Conservation (phyloP, 2,329 filamentous ascomycete species). For the Fonsecaea monophora region DNA sequence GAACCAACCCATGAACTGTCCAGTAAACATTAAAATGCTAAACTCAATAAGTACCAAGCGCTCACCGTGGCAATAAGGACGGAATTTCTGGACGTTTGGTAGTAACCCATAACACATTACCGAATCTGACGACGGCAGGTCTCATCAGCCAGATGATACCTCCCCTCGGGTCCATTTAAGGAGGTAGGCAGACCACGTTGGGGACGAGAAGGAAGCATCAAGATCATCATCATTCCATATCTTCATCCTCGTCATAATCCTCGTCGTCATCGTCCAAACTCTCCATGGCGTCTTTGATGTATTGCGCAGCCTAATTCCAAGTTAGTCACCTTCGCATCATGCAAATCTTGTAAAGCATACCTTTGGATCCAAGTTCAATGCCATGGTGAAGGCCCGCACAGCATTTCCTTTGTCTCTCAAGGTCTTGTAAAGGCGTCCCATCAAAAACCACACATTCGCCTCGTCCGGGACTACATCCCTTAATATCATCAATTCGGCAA, state of each 20-base stretch:
- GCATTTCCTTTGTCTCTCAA: constrained; percentile 70
- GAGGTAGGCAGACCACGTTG: background rate
- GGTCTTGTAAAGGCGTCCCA: constrained; percentile 71
- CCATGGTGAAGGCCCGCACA: constrained; percentile 93
- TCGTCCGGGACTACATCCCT: constrained; percentile 93
- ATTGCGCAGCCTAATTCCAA: constrained; percentile 74
- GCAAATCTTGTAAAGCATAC: constrained; percentile 57
- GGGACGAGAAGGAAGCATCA: background rate
- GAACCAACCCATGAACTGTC: background rate
- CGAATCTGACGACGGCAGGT: background rate
- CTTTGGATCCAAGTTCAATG: constrained; percentile 95
- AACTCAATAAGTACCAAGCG: background rate
- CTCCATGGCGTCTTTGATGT: constrained; percentile 97
- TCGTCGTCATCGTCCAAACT: constrained; percentile 78
- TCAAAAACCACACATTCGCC: constrained; percentile 91
- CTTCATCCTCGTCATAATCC: constrained; percentile 65
- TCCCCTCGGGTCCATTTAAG: background rate
- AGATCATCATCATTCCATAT: constrained; percentile 50
- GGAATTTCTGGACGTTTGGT: background rate
- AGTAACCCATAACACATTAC: background rate
- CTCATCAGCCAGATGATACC: background rate
- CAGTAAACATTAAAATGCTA: background rate
- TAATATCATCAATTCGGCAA: constrained; percentile 82
- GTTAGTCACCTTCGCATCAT: constrained; percentile 29
- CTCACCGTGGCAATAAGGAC: background rate